A percentile compares a stretch with the other conserved stretches of the same genome.
These are phyloP conservation scores for Talaromyces liani DNA, from an alignment of 495 filamentous ascomycete species.

Conservation along the genomic window DNA sequence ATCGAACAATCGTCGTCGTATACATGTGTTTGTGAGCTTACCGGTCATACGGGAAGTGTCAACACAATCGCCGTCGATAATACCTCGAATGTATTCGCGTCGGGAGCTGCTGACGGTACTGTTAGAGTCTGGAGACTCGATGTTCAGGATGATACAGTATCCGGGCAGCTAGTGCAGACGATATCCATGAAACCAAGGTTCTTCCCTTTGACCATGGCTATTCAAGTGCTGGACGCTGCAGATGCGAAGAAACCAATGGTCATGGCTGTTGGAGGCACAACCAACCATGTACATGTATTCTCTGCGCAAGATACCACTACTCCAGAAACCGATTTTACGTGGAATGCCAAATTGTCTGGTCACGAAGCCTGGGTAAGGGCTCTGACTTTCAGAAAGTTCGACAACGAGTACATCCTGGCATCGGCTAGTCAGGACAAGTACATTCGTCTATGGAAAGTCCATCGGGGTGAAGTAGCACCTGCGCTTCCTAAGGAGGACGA, in stretches of 20 bases:
- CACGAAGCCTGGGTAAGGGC: slow-evolving; percentile 95
- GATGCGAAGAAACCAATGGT: slow-evolving; percentile 44
- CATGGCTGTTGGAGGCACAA: slow-evolving; percentile 80
- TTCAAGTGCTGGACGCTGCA: slow-evolving; percentile 47
- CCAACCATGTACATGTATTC: slow-evolving; percentile 68
- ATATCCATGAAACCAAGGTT: slow-evolving; percentile 68
- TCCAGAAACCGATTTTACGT: slow-evolving; percentile 46
- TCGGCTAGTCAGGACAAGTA: slow-evolving; percentile 98
- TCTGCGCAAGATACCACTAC: slow-evolving; percentile 36
- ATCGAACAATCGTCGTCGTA: slow-evolving; percentile 21
- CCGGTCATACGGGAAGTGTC: slow-evolving; percentile 65
- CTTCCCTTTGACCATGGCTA: slow-evolving; percentile 69
- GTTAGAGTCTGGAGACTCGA: slow-evolving; percentile 68
- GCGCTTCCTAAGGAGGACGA: slow-evolving; percentile 30
- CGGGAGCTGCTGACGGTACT: slow-evolving; percentile 75
- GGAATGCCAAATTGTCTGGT: slow-evolving; percentile 71
- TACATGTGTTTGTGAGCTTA: slow-evolving; percentile 37
- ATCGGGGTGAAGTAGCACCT: slow-evolving; percentile 47
- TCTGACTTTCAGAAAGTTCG: slow-evolving; percentile 66
- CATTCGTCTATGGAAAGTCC: slow-evolving; percentile 86
- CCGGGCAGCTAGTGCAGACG: slow-evolving; percentile 53
- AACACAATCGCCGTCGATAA: slow-evolving; percentile 64
- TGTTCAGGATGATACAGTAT: slow-evolving; percentile 19
- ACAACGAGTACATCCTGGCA: slow-evolving; percentile 50
- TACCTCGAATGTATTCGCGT: slow-evolving; percentile 51